phyloP scores from a whole-genome alignment of 495 filamentous ascomycete species.

The Podospora tetraspora region DNA sequence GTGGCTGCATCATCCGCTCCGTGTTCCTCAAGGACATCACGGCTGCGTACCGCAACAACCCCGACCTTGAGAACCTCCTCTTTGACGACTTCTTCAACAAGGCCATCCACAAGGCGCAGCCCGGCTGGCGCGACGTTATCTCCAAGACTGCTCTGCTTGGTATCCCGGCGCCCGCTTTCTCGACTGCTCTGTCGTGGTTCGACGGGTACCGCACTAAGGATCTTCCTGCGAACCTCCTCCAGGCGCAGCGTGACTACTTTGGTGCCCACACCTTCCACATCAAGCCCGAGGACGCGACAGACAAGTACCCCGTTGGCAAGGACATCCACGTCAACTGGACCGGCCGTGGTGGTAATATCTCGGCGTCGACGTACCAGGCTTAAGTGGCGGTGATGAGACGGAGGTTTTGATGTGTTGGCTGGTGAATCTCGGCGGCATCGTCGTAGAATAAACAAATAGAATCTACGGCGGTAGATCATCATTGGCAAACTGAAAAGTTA shows the following conservation, averaged over 20 bases:
- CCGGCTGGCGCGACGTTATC: slow-evolving; percentile 92
- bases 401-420: slow-evolving; percentile 7
- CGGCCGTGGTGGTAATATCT: slow-evolving; percentile 91
- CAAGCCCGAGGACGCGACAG: slow-evolving; percentile 84
- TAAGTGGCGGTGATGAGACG: slow-evolving; percentile 44
- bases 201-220: slow-evolving; percentile 95
- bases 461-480: slow-evolving; percentile 2
- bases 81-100: slow-evolving; percentile 99
- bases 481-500: background rate
- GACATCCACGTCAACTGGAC: slow-evolving; percentile 99
- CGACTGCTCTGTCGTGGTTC: slow-evolving; percentile 94
- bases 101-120: slow-evolving; percentile 93
- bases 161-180: slow-evolving; percentile 92
- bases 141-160: slow-evolving; percentile 87
- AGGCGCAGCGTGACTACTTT: slow-evolving; percentile 99
- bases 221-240: slow-evolving; percentile 93
- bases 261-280: slow-evolving; percentile 96
- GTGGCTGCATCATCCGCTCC: slow-evolving; percentile 99
- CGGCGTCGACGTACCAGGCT: slow-evolving; percentile 93
- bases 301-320: slow-evolving; percentile 77
- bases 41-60: slow-evolving; percentile 87
- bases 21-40: slow-evolving; percentile 99
- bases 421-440: slow-evolving; percentile 7
- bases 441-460: slow-evolving; percentile 20
- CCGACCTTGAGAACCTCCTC: slow-evolving; percentile 94